A percentile compares a stretch with the other conserved stretches of the same genome.
Evolutionary conservation across 2,329 filamentous ascomycete species (phyloP).

Genomic region (Epichloe festucae): DNA sequence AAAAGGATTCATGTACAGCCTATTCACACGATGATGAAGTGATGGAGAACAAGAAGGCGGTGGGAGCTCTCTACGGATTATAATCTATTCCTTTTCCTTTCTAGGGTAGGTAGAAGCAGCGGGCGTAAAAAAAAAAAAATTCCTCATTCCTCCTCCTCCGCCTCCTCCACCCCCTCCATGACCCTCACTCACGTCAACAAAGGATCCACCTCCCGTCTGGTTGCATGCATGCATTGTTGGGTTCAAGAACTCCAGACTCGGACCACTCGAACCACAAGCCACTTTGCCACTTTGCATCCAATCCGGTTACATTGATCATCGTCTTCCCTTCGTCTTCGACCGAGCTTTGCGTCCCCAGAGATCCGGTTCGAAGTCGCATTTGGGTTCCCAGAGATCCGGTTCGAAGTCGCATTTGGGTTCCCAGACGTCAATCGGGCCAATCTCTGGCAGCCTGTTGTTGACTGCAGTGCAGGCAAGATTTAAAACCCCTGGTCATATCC

Average conservation of each 20-base stretch:
- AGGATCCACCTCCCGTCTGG: not conserved
- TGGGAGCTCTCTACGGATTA: not conserved
- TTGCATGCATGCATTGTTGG: not conserved
- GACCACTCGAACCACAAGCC: not conserved
- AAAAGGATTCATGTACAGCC: conserved; percentile 8
- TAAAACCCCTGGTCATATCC: not conserved
- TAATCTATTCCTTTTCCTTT: not conserved
- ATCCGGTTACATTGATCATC: not conserved
- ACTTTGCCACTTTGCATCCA: not conserved
- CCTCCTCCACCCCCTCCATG: no score
- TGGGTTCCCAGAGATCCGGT: not conserved
- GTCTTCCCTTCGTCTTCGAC: not conserved
- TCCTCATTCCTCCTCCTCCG: no score
- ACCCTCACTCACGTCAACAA: no score
- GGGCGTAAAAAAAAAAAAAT: no score
- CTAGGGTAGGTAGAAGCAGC: not conserved
- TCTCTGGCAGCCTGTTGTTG: not conserved
- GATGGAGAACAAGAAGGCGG: not conserved
- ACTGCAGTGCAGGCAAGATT: not conserved
- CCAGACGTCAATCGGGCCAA: not conserved
- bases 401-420: no score
- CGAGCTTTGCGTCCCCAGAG: not conserved
- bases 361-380: no score
- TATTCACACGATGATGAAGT: conserved; percentile 5
- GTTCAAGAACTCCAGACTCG: no score